These are phyloP conservation scores for Trichoderma sp. DNA, from an alignment of 2,329 filamentous ascomycete species.

Conservation along the genomic window DNA sequence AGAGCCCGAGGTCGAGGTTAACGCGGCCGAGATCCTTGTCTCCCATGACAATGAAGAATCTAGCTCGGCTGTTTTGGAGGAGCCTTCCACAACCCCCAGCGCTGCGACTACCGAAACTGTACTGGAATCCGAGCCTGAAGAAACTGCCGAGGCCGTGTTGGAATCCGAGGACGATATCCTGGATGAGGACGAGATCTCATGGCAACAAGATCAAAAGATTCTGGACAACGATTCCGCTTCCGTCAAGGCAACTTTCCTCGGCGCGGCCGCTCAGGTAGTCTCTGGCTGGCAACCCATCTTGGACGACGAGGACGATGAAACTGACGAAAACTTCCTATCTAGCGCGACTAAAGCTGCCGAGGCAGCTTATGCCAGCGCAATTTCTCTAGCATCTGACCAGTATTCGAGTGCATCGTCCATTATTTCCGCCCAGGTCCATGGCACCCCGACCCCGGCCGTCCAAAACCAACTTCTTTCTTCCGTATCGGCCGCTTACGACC, in stretches of 20 bases:
- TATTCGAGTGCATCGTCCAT: slow-evolving; percentile 66
- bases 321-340: slow-evolving; percentile 36
- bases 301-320: slow-evolving; percentile 47
- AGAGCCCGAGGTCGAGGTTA: background rate
- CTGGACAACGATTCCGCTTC: slow-evolving; percentile 30
- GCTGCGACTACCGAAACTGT: background rate
- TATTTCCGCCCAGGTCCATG: slow-evolving; percentile 64
- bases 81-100: background rate
- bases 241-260: slow-evolving; percentile 49
- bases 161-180: slow-evolving; percentile 14
- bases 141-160: background rate
- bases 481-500: slow-evolving; percentile 65
- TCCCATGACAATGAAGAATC: background rate
- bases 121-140: slow-evolving; percentile 20
- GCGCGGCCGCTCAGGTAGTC: slow-evolving; percentile 50
- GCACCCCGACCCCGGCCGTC: slow-evolving; percentile 61
- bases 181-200: slow-evolving; percentile 27
- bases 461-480: slow-evolving; percentile 69
- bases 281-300: slow-evolving; percentile 48
- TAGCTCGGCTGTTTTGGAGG: background rate
- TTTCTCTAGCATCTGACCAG: slow-evolving; percentile 63
- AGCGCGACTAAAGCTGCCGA: slow-evolving; percentile 46
- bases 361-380: slow-evolving; percentile 61
- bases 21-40: background rate
- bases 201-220: slow-evolving; percentile 24